Evolutionary conservation across 495 filamentous ascomycete genomes (phyloP).

Genomic region (Saxophila tyrrhenica): DNA sequence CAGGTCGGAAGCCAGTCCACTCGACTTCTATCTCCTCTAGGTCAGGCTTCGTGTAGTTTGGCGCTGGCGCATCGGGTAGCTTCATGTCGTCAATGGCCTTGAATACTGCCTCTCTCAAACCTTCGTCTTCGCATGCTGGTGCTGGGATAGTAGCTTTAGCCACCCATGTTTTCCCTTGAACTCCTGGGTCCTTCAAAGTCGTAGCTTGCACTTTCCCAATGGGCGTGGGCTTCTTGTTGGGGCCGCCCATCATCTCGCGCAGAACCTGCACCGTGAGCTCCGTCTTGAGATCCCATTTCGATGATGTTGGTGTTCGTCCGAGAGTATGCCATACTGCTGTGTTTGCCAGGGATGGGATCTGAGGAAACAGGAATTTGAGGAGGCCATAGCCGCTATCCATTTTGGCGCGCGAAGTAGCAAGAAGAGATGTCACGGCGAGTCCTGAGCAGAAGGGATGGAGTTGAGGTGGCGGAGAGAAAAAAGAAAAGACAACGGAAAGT

Average conservation of each 20-base stretch:
- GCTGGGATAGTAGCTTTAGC: constrained; percentile 49
- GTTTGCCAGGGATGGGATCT: constrained; percentile 56
- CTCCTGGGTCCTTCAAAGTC: constrained; percentile 48
- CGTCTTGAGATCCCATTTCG: constrained; percentile 70
- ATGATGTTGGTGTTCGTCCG: constrained; percentile 49
- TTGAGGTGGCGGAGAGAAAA: too few species aligned
- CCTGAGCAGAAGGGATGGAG: too few species aligned
- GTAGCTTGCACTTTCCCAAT: constrained; percentile 54
- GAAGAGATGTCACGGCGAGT: too few species aligned
- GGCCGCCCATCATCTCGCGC: constrained; percentile 46
- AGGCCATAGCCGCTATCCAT: constrained; percentile 14
- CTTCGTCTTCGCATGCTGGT: constrained; percentile 42
- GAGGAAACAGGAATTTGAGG: constrained; percentile 26
- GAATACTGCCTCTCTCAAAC: constrained; percentile 46
- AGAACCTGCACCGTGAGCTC: constrained; percentile 60
- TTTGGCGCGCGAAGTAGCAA: too few species aligned
- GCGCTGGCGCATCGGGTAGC: constrained; percentile 24
- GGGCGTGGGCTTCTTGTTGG: constrained; percentile 29
- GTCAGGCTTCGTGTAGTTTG: constrained; percentile 41
- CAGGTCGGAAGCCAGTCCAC: constrained; percentile 50
- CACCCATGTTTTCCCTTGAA: constrained; percentile 77
- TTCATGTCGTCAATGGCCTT: constrained; percentile 54
- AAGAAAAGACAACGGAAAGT: too few species aligned
- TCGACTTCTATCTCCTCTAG: constrained; percentile 61
- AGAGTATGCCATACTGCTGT: constrained; percentile 58